Evolutionary conservation across 2,329 filamentous ascomycete genomes (phyloP).

Genomic region (Neonectria punicea): DNA sequence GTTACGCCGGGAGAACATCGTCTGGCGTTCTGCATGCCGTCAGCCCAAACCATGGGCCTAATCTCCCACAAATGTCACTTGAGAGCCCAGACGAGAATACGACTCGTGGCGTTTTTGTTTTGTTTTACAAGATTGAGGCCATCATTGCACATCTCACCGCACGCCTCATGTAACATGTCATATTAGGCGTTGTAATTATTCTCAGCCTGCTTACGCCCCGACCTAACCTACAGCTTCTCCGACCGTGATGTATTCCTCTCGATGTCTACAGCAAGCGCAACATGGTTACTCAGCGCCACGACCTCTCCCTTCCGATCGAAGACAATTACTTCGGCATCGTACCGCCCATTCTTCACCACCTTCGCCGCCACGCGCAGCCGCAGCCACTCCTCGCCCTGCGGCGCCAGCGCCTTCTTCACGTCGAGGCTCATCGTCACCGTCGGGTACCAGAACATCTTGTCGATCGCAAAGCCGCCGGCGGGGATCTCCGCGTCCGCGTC

Average conservation of each 20-base stretch:
- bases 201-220: neutral
- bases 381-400: conserved; percentile 77
- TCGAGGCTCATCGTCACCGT: conserved; percentile 81
- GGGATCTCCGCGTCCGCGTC: conserved; percentile 32
- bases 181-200: neutral
- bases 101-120: neutral
- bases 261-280: conserved; percentile 44
- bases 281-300: conserved; percentile 46
- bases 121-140: neutral
- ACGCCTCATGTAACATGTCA: neutral
- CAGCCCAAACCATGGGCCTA: neutral
- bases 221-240: conserved; percentile 49
- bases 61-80: neutral
- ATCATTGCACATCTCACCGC: neutral
- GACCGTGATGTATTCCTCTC: conserved; percentile 37
- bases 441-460: conserved; percentile 74
- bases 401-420: conserved; percentile 76
- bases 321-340: conserved; percentile 78
- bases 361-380: conserved; percentile 73
- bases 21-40: neutral
- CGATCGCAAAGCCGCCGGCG: conserved; percentile 34
- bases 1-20: neutral
- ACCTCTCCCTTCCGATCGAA: conserved; percentile 58
- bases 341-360: conserved; percentile 74
- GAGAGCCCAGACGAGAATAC: neutral